These are phyloP conservation scores for Eleusine coracana DNA, from an alignment of 176 grass and related monocot genomes.

Conservation along the genomic window DNA sequence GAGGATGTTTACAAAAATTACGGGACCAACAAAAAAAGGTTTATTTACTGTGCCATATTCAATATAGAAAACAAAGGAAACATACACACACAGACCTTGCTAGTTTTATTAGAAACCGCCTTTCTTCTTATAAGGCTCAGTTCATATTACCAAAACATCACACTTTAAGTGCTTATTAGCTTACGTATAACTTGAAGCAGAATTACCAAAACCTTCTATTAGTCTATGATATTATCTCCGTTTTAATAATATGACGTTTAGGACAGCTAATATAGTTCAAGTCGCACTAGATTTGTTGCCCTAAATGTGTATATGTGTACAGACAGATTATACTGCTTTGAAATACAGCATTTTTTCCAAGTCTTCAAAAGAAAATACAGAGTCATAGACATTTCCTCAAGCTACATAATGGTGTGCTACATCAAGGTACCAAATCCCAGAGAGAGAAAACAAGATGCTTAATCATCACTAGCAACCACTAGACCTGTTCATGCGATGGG, in stretches of 20 bases:
- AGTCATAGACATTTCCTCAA: background rate
- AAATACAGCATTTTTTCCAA: background rate
- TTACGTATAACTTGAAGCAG: constrained; percentile 13
- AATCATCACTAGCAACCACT: background rate
- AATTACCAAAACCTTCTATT: background rate
- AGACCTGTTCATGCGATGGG: background rate
- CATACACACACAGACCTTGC: background rate
- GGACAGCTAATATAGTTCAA: background rate
- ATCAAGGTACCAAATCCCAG: constrained; percentile 12
- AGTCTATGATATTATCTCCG: background rate
- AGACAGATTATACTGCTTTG: background rate
- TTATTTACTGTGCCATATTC: background rate
- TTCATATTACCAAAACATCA: background rate
- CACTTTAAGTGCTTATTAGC: background rate
- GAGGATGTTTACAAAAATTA: background rate
- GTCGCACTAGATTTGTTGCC: background rate
- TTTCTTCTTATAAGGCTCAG: background rate
- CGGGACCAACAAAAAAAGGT: background rate
- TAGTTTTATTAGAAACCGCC: constrained; percentile 3
- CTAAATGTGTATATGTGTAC: background rate
- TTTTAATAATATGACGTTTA: background rate
- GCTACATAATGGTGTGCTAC: background rate
- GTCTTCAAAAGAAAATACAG: background rate
- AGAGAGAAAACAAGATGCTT: constrained; percentile 8
- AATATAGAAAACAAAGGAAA: background rate